Percentiles rank a stretch among this genome's conserved stretches.
These are phyloP conservation scores for Bretziella fagacearum DNA, from an alignment of 2,329 filamentous ascomycete species.

Conservation along the genomic window DNA sequence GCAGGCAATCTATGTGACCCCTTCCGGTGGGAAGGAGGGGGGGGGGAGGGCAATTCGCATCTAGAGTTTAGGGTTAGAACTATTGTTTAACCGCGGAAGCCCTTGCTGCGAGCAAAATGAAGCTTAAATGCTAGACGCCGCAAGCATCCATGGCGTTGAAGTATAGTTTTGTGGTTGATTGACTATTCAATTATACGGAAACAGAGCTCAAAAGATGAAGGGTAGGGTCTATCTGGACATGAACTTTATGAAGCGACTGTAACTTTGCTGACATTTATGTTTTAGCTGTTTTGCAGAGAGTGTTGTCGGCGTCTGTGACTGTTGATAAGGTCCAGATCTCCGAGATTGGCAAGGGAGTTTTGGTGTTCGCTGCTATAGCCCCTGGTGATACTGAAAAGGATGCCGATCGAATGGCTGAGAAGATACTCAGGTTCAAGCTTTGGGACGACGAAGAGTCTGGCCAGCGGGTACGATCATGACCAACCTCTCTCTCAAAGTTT, in stretches of 20 bases:
- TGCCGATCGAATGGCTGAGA: conserved; percentile 63
- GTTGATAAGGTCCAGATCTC: conserved; percentile 84
- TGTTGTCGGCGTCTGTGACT: conserved; percentile 87
- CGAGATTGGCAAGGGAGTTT: conserved; percentile 72
- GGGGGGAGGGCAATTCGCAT: not conserved
- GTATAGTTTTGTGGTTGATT: not conserved
- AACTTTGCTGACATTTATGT: not conserved
- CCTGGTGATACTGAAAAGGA: conserved; percentile 84
- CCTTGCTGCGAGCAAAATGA: too few relatives aligned
- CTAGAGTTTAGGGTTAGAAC: not conserved
- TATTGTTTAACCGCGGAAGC: not conserved
- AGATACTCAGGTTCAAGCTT: conserved; percentile 75
- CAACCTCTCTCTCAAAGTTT: too few relatives aligned
- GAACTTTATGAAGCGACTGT: not conserved
- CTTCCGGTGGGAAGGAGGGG: not conserved
- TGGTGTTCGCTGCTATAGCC: conserved; percentile 82
- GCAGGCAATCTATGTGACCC: conserved; percentile 8
- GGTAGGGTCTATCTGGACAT: not conserved
- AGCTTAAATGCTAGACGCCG: too few relatives aligned
- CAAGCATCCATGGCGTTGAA: not conserved
- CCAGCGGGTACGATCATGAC: conserved; percentile 34
- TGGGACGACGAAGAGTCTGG: conserved; percentile 67
- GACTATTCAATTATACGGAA: too few relatives aligned
- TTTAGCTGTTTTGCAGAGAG: conserved; percentile 80
- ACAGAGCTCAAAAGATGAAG: conserved; percentile 15